Percentiles rank a stretch among this genome's conserved stretches.
Conservation (phyloP, 345 rosid genomes). For the Gossypium arboreum region DNA sequence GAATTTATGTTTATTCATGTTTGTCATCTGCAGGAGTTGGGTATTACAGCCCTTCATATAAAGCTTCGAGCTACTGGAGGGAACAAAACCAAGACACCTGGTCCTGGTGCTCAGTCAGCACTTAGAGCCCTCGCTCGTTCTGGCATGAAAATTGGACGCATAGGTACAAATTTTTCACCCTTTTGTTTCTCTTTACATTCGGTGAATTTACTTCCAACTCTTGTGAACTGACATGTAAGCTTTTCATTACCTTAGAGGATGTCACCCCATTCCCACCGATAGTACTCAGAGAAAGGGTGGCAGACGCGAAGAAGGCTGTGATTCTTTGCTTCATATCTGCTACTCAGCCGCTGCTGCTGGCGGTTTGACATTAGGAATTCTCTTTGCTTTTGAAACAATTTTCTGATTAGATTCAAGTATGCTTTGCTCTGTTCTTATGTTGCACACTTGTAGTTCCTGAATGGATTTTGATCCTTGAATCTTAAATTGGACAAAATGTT, state of each 20-base stretch:
- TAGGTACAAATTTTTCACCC: constrained; percentile 29
- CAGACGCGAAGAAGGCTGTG: constrained; percentile 82
- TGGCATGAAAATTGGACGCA: constrained; percentile 92
- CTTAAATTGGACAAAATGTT: background rate
- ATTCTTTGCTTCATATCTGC: constrained; percentile 13
- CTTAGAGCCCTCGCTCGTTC: constrained; percentile 94
- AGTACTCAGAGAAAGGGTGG: constrained; percentile 35
- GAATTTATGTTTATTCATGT: background rate
- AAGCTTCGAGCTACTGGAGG: constrained; percentile 37
- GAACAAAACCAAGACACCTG: constrained; percentile 80
- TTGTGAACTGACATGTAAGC: background rate
- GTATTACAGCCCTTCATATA: constrained; percentile 66
- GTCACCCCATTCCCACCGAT: constrained; percentile 84
- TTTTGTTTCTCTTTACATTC: background rate
- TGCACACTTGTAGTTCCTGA: constrained; percentile 20
- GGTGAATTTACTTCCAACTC: background rate
- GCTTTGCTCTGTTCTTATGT: constrained; percentile 2
- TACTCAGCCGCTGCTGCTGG: constrained; percentile 6
- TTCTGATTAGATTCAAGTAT: constrained; percentile 1
- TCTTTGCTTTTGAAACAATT: background rate
- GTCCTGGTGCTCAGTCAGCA: constrained; percentile 94
- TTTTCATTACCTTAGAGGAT: constrained; percentile 53
- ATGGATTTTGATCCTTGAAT: constrained; percentile 5
- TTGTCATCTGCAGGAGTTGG: constrained; percentile 51
- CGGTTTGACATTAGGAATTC: constrained; percentile 10